Conservation (phyloP, 2,329 filamentous ascomycete species). For the Coniochaeta ligniaria region DNA sequence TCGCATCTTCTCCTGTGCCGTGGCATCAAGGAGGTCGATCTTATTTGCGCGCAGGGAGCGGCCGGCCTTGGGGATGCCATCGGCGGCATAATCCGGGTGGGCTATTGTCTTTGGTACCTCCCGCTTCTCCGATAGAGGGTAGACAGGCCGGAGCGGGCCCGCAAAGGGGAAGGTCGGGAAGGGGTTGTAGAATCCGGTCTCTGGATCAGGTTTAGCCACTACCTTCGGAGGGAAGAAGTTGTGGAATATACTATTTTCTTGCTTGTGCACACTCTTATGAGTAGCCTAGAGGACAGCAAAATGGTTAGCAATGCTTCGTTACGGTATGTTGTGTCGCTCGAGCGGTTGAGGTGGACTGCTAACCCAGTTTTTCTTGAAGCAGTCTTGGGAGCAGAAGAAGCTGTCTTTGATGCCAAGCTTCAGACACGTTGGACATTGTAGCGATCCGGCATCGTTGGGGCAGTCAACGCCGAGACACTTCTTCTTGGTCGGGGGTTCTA, state of each 20-base stretch:
- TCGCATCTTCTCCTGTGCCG: conserved; percentile 82
- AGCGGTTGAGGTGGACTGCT: conserved; percentile 15
- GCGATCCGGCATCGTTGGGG: conserved; percentile 71
- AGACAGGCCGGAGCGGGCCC: conserved; percentile 77
- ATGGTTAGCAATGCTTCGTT: conserved; percentile 9
- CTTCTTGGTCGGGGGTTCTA: conserved; percentile 48
- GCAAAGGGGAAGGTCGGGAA: conserved; percentile 84
- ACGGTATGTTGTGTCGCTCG: neutral
- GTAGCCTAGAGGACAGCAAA: conserved; percentile 46
- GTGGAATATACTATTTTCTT: conserved; percentile 67
- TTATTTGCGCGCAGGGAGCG: conserved; percentile 58
- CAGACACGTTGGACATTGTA: conserved; percentile 93
- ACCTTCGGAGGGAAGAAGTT: conserved; percentile 70
- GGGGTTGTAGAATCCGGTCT: conserved; percentile 82
- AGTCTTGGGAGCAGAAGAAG: conserved; percentile 97
- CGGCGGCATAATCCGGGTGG: conserved; percentile 79
- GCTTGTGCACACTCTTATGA: conserved; percentile 82
- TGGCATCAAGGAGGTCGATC: conserved; percentile 72
- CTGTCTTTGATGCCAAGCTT: conserved; percentile 83
- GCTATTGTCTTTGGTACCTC: conserved; percentile 72
- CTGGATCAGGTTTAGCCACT: conserved; percentile 87
- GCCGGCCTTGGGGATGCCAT: conserved; percentile 65
- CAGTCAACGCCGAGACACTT: conserved; percentile 81
- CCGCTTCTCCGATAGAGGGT: conserved; percentile 68
- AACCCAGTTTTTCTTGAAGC: conserved; percentile 99